Percentiles rank a stretch among this genome's conserved stretches.
phyloP scores from a whole-genome alignment of 2,329 filamentous ascomycete genomes.

The Phialocephala subalpina region DNA sequence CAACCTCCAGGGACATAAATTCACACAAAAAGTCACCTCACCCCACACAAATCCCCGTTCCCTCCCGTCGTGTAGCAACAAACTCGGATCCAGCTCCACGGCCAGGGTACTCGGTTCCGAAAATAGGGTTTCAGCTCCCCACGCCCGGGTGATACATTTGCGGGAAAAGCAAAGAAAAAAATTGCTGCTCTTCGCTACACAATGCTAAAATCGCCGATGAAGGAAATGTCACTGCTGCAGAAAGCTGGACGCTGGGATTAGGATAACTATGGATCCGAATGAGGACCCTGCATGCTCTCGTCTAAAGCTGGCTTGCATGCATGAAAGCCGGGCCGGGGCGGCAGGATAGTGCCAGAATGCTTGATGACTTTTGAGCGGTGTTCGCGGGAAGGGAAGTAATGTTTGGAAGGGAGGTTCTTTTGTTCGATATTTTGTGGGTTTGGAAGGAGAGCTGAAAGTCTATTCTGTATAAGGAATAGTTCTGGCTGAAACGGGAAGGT shows the following conservation, averaged over 20 bases:
- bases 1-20: background rate
- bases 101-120: conserved; percentile 3
- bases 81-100: background rate
- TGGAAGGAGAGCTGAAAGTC: no score
- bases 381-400: no score
- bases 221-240: background rate
- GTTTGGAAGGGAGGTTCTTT: no score
- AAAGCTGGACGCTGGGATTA: background rate
- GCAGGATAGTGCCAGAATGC: no score
- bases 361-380: no score
- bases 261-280: background rate
- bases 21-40: background rate
- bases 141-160: background rate
- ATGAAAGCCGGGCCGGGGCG: background rate
- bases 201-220: no score
- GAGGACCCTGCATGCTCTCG: background rate
- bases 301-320: no score
- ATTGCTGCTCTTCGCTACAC: background rate
- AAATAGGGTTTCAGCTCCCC: conserved; percentile 1
- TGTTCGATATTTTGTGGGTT: no score
- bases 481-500: no score
- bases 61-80: background rate
- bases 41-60: background rate
- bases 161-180: background rate
- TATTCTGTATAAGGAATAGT: no score